Conservation (phyloP, 805 yeast species). For the Debaryomyces tyrocola region DNA sequence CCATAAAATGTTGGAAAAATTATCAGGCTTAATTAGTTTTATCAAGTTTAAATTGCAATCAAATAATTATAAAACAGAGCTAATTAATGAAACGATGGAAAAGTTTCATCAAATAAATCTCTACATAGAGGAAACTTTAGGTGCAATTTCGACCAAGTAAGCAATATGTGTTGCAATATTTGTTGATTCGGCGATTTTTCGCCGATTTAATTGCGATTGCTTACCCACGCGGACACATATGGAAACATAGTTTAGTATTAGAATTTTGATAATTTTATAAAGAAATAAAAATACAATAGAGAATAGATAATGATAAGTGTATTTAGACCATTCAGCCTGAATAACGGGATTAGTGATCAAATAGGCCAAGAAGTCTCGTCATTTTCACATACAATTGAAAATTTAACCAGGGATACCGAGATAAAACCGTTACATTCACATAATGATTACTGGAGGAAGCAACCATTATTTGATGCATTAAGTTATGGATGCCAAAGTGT, state of each 20-base stretch:
- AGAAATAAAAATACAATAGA: neutral
- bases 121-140: slow-evolving; percentile 16
- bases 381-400: slow-evolving; percentile 23
- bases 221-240: neutral
- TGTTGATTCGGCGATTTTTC: neutral
- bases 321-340: slow-evolving; percentile 10
- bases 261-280: too few relatives aligned
- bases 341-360: neutral
- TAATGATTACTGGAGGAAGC: slow-evolving; percentile 65
- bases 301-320: slow-evolving; percentile 13
- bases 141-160: too few relatives aligned
- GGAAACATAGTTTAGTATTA: too few relatives aligned
- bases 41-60: slow-evolving; percentile 11
- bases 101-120: slow-evolving; percentile 19
- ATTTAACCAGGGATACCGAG: slow-evolving; percentile 35
- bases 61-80: too few relatives aligned
- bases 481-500: slow-evolving; percentile 55
- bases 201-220: neutral
- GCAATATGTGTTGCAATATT: too few relatives aligned
- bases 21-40: slow-evolving; percentile 11
- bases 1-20: slow-evolving; percentile 8
- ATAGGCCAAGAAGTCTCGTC: slow-evolving; percentile 11
- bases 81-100: slow-evolving; percentile 12
- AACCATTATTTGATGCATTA: slow-evolving; percentile 60
- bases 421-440: slow-evolving; percentile 60